These are phyloP conservation scores for Entomortierella beljakovae DNA, from an alignment of 192 early-diverging fungal species.

Conservation along the genomic window DNA sequence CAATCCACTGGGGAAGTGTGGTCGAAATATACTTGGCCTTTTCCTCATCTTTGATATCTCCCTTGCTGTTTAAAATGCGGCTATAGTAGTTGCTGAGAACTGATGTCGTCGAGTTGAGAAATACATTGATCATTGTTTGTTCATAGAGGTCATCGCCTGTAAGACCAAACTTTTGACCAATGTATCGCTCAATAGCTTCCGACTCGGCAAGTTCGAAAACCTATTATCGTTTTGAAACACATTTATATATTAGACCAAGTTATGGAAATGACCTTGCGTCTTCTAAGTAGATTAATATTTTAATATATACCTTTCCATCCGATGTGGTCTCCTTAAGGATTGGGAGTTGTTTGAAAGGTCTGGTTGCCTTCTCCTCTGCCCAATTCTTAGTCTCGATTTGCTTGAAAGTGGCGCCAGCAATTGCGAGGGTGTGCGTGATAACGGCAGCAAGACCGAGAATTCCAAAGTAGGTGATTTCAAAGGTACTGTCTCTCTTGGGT, in stretches of 20 bases:
- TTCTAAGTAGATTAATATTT: no score
- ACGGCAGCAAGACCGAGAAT: constrained; percentile 13
- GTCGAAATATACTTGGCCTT: constrained; percentile 10
- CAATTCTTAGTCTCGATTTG: constrained; percentile 23
- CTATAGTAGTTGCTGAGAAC: constrained; percentile 1
- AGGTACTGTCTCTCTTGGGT: constrained; percentile 18
- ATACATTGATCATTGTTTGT: constrained; percentile 40
- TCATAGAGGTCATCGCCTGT: constrained; percentile 28
- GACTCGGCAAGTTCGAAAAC: constrained; percentile 61
- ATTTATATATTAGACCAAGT: no score
- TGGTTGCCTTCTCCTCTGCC: constrained; percentile 51
- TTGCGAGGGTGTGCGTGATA: constrained; percentile 45
- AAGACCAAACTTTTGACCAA: constrained; percentile 54
- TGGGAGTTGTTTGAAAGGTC: constrained; percentile 62
- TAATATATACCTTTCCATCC: constrained; percentile 28
- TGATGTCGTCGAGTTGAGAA: constrained; percentile 29
- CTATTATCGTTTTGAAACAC: no score
- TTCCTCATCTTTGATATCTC: constrained; percentile 8
- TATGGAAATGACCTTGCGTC: no score
- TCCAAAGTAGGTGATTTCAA: constrained; percentile 26
- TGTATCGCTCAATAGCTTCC: constrained; percentile 59
- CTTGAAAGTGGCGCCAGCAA: constrained; percentile 52
- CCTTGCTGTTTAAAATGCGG: constrained; percentile 12
- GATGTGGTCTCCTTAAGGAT: constrained; percentile 55
- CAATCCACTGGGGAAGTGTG: constrained; percentile 6